Evolutionary conservation across 176 grass and related monocot species (phyloP).

Genomic region (Oryza meridionalis): DNA sequence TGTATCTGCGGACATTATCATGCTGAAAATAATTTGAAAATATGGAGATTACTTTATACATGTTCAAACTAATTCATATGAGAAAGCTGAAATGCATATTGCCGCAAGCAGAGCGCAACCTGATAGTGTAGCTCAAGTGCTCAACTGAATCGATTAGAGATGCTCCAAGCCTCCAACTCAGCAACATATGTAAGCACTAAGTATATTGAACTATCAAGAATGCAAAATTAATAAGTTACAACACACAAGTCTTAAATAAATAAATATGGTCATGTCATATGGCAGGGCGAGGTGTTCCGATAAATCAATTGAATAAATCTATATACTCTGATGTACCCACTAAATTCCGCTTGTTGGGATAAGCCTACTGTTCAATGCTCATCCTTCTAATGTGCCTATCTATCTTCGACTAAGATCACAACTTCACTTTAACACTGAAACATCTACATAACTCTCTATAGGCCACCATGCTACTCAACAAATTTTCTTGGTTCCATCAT

Average conservation of each 20-base stretch:
- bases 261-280: background rate
- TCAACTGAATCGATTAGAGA: background rate
- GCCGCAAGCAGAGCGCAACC: background rate
- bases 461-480: constrained; percentile 4
- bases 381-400: background rate
- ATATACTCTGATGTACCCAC: constrained; percentile 35
- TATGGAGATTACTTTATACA: background rate
- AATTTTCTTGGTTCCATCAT: constrained; percentile 35
- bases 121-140: background rate
- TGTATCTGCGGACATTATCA: background rate
- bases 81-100: background rate
- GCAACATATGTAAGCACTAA: background rate
- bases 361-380: constrained; percentile 39
- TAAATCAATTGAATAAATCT: constrained; percentile 51
- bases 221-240: constrained; percentile 20
- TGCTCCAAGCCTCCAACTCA: background rate
- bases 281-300: background rate
- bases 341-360: background rate
- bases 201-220: background rate
- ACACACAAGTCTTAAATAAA: background rate
- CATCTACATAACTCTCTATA: constrained; percentile 2
- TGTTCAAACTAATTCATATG: background rate
- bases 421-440: constrained; percentile 16
- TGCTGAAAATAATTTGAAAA: background rate
- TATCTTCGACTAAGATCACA: constrained; percentile 30